Base-by-base conservation (phyloP, 2,329 filamentous ascomycete genomes). In the Camptophora hylomeconis region DNA sequence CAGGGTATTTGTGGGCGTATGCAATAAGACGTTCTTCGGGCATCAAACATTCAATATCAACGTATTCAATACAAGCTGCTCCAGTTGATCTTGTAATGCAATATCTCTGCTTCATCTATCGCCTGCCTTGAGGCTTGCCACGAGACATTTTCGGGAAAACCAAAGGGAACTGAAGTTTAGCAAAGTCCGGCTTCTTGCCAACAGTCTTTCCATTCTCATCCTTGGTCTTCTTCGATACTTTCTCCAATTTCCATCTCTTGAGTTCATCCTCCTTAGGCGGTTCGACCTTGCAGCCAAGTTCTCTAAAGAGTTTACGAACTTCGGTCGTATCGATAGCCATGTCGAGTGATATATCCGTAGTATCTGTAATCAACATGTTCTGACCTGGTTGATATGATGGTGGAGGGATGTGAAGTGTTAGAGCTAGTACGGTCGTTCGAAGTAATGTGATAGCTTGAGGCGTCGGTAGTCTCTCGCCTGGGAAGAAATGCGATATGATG, bases 101-200 rank as follows among this genome's bases (percentile, higher is more conserved):
- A n/a, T n/a, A n/a, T n/a, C n/a, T n/a, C n/a, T n/a, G n/a, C n/a
- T n/a, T n/a, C n/a, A n/a, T 20, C 19, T 20, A 20, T n/a, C 19
- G 8, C 19, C 19, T 20, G 8, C 19, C 19, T n/a, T 8, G n/a
- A 20, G 19, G 19, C 19, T 8, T 8, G 8, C 19, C 19, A 8
- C n/a, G 8, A 20, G 8, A 8, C 19, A 20, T n/a, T n/a, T 78
- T 84, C 2, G 87, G 89, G 51, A 94, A 94, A 35, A 75, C 67
- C 25, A 94, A 59, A 3, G 89, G 89, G 38, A 94, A 53, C 44
- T 67, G 71, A 45, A 95, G 58, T 42, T 73, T 73, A 8, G 80
- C 84, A 27, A 86, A 58, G 32, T 71, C 71, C 28, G 48, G 51
- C 7, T 52, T 50, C 12, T 55, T 52, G 3, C 65, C 67, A 45